These are phyloP conservation scores for Ophiostoma himal-ulmi DNA, from an alignment of 2,329 filamentous ascomycete species.

Conservation along the genomic window DNA sequence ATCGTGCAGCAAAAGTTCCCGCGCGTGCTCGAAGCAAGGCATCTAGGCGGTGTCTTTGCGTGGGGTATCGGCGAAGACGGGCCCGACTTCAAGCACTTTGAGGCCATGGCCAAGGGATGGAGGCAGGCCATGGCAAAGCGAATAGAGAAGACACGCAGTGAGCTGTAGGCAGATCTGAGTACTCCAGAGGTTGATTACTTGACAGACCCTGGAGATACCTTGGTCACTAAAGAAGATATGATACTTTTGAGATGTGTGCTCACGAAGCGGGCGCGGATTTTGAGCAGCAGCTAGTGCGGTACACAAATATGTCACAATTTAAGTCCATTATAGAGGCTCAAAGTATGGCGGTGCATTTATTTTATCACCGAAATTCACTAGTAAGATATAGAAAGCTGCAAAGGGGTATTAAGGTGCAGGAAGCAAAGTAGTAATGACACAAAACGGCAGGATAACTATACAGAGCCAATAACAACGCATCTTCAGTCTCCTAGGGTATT, in stretches of 20 bases:
- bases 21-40: constrained; percentile 49
- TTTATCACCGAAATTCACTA: neutral
- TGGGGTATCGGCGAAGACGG: constrained; percentile 69
- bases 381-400: neutral
- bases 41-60: constrained; percentile 65
- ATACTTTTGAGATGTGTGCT: neutral
- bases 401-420: neutral
- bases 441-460: neutral
- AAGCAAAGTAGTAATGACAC: neutral
- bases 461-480: neutral
- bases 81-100: constrained; percentile 39
- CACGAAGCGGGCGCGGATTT: neutral
- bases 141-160: constrained; percentile 23
- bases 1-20: constrained; percentile 56
- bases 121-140: constrained; percentile 18
- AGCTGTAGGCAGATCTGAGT: constrained; percentile 26
- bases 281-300: neutral
- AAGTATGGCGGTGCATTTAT: neutral
- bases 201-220: neutral
- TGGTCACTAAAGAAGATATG: neutral
- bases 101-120: constrained; percentile 32
- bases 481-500: neutral
- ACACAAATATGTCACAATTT: neutral
- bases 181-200: neutral
- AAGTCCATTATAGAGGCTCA: neutral